These are phyloP conservation scores for Apiospora malaysiana DNA, from an alignment of 2,329 filamentous ascomycete genomes.

Conservation along the genomic window DNA sequence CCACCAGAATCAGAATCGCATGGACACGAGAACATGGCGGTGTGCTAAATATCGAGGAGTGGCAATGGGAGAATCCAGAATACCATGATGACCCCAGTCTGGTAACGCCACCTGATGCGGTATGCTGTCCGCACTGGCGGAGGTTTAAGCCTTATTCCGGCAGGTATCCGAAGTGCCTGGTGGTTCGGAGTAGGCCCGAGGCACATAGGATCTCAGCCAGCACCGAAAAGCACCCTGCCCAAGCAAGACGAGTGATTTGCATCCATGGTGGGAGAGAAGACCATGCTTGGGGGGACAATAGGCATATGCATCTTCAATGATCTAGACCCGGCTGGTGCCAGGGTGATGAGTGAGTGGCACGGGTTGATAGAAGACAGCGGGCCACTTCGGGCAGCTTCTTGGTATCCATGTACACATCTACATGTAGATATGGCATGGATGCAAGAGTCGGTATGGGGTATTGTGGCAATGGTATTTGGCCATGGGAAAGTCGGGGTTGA, in stretches of 20 bases:
- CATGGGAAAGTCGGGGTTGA: constrained; percentile 18
- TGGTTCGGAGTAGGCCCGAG: not conserved
- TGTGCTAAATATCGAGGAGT: not conserved
- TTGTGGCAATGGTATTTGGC: constrained; percentile 2
- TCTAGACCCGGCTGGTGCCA: constrained; percentile 2
- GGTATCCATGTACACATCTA: not conserved
- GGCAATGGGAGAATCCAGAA: not conserved
- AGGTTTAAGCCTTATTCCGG: not conserved
- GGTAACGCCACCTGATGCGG: constrained; percentile 5
- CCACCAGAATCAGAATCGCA: not conserved
- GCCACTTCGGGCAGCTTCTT: not conserved
- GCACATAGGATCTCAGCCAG: not conserved
- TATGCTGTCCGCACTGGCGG: not conserved
- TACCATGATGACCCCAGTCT: not conserved
- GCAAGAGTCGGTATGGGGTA: constrained; percentile 1
- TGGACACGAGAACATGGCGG: not conserved
- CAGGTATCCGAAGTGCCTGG: not conserved
- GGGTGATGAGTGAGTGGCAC: not conserved
- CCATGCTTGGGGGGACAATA: not conserved
- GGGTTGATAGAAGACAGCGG: not conserved
- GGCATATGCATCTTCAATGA: not conserved
- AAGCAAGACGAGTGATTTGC: not conserved
- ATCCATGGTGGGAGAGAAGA: not conserved
- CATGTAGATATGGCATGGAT: not conserved
- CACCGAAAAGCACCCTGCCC: not conserved